Evolutionary conservation across 2,329 filamentous ascomycete genomes (phyloP), one percentile per base, ranked within the genome.

Genomic region (Paramyrothecium roridum): DNA sequence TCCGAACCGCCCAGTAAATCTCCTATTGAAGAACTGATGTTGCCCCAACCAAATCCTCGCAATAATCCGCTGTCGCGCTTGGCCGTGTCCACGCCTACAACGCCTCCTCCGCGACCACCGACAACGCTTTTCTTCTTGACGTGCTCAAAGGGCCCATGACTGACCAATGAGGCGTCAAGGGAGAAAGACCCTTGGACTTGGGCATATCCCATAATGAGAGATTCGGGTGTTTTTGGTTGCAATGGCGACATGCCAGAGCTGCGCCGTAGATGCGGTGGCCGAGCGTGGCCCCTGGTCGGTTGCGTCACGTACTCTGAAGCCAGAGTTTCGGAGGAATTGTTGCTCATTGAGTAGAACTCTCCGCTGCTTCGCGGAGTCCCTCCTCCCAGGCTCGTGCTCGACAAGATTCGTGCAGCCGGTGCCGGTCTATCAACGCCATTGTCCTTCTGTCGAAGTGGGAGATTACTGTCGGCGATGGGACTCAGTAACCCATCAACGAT

Each of bases 151-250:
- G 90, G 90, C 0, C 86, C 86, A 43, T 96, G 86, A 64, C 96
- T 93, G 57, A 99, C 86, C 21, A 99, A 76, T 2, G 95, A 96
- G 1, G 92, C 92, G 67, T 99, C 95, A 8, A 99, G 76, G 0
- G 87, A 91, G 64, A 99, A 99, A 0, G 90, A 93, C 3, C 95
- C 95, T 71, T 91, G 90, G 2, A 98, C 85, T 65, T 99, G 95
- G 3, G 91, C 93, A 72, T 96, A 99, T 0, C 93, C 95, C 95
- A 99, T 99, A 86, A 99, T 96, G 53, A 99, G 76, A 1, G 88
- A 87, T 69, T 98, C 93, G 1, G 90, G 86, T 43, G 78, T 70
- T 63, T 75, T 78, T 45, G 77, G 68, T 49, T 76, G 74, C 58
- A 75, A 73, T 56, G 70, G 71, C 57, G 70, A 65, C 54, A 80